Base-by-base conservation (phyloP, 805 yeast species). In the Candida khao-thaluensis region DNA sequence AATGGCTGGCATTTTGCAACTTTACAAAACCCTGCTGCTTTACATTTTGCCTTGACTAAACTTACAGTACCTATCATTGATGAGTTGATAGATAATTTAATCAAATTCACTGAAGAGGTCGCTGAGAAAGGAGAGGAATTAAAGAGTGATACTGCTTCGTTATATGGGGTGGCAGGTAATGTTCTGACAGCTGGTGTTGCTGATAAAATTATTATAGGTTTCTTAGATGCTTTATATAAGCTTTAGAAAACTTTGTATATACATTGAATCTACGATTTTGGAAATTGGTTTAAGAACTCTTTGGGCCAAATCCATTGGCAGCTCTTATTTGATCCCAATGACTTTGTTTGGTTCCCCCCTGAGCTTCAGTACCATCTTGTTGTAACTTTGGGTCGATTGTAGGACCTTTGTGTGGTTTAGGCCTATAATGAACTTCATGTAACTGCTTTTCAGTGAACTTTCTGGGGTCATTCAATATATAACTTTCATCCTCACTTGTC, bases 111-210 rank as follows among this genome's bases (percentile, higher is more conserved):
- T 1, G 53, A 56, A 8, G 75, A 70, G 23, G 27, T 31, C 12
- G 56, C 77, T 41, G 59, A 62, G 24, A 24, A 28, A 5, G 37
- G 31, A 12, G 37, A 25, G 8, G 49, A 44, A 4, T 49, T 51
- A 2, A 43, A 52, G 10, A 59, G 77, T 27, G 87, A 85, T 42
- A 87, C 96, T 1, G 93, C 95, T 11, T 95, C 93, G 3, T 57
- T 91, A 31, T 91, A 91, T 54, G 99, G 99, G 49, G 95, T 91
- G 33, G 98, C 98, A 2, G 97, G 96, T 6, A 85, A 93, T 53
- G 78, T 93, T 16, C 69, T 76, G 41, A 88, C 96, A 0, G 75
- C 81, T 0, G 93, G 95, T 2, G 80, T 93, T 10, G 96, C 89
- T 8, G 95, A 85, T 43, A 72, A 74, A 40, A 61, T 91, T 8